Base-by-base conservation (phyloP, 345 rosid species). In the Gynandropsis gynandra region DNA sequence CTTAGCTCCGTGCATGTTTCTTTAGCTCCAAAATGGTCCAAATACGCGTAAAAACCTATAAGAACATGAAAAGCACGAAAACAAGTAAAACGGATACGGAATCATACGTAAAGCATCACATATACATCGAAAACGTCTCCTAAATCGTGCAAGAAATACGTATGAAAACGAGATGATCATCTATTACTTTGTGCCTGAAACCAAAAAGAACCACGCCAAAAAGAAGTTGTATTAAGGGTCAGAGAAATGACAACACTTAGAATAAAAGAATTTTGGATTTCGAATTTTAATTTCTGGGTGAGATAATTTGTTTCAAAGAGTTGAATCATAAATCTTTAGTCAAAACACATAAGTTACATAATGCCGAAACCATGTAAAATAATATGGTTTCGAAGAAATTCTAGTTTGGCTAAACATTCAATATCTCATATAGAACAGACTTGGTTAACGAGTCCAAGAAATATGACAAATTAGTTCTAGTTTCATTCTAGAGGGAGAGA, bases 111-210 rank as follows among this genome's bases (percentile, higher is more conserved):
- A n/a, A n/a, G n/a, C n/a, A n/a, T n/a, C n/a, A n/a, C n/a, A n/a
- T n/a, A n/a, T n/a, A n/a, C n/a, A n/a, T n/a, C n/a, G n/a, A n/a
- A n/a, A n/a, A n/a, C n/a, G n/a, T n/a, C n/a, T n/a, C n/a, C n/a
- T n/a, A n/a, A n/a, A n/a, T n/a, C n/a, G n/a, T n/a, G n/a, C n/a
- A n/a, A n/a, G n/a, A n/a, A n/a, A n/a, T n/a, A n/a, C n/a, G n/a
- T n/a, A n/a, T n/a, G n/a, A n/a, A n/a, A n/a, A n/a, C n/a, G n/a
- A n/a, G n/a, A n/a, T n/a, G n/a, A n/a, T n/a, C n/a, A n/a, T n/a
- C 98, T 82, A 61, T 92, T 96, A 57, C 87, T 93, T 74, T 87
- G 95, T 63, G 96, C 98, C 98, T 92, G 48, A 42, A 52, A 54
- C 39, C 47, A n/a, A n/a, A n/a, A 27, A 63, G 32, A 1, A 62